Evolutionary conservation across 1,284 basidiomycete species (phyloP).

Genomic region (Cryptococcus sp.): DNA sequence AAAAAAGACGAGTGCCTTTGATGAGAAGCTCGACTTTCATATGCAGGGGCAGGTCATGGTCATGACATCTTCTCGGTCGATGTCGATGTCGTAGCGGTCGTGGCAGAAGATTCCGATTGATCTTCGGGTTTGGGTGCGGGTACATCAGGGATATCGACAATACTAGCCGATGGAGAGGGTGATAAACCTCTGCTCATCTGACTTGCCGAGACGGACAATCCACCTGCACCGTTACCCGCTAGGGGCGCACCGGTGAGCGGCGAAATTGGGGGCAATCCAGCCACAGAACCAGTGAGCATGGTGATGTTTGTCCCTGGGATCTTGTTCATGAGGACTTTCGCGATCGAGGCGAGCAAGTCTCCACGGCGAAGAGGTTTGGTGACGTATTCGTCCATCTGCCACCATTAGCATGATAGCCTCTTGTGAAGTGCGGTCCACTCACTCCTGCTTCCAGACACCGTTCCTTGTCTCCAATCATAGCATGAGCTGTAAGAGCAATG

Average conservation of each 20-base stretch:
- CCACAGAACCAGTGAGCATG: neutral
- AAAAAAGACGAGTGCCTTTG: too few species aligned
- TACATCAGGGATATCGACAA: too few species aligned
- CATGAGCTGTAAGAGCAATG: conserved; percentile 73
- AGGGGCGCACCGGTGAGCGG: neutral
- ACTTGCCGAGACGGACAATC: too few species aligned
- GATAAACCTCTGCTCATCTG: too few species aligned
- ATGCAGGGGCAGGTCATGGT: too few species aligned
- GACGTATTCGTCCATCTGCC: conserved; percentile 49
- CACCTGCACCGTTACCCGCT: neutral
- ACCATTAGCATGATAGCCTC: conserved; percentile 41
- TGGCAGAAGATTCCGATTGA: too few species aligned
- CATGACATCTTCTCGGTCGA: too few species aligned
- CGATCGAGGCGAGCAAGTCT: conserved; percentile 45
- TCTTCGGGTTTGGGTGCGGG: too few species aligned
- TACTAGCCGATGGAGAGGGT: too few species aligned
- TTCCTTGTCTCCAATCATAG: conserved; percentile 94
- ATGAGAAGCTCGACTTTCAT: too few species aligned
- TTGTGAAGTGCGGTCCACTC: conserved; percentile 47
- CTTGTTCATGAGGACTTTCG: conserved; percentile 38
- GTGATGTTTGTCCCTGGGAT: conserved; percentile 1
- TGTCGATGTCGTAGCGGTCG: too few species aligned
- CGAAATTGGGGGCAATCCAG: neutral
- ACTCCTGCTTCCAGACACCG: conserved; percentile 79
- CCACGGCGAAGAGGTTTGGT: conserved; percentile 50